Conservation (phyloP, 805 yeast species). For the Sungouiella thailandica region DNA sequence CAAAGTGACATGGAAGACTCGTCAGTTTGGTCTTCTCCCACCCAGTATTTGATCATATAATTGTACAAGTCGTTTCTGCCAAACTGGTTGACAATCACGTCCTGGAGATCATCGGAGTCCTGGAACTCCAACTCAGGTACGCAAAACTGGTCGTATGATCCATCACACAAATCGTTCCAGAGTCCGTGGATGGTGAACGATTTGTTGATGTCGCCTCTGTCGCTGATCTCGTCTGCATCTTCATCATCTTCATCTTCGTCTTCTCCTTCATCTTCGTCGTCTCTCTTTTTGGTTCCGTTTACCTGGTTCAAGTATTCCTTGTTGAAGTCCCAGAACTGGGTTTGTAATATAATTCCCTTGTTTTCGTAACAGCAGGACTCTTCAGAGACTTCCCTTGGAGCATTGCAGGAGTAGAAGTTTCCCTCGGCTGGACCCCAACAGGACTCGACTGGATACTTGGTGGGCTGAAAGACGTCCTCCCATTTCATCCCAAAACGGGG, state of each 20-base stretch:
- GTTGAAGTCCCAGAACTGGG: conserved; percentile 90
- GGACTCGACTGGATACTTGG: conserved; percentile 2
- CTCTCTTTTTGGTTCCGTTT: conserved; percentile 1
- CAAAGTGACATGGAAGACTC: conserved; percentile 50
- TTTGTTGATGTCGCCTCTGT: conserved; percentile 52
- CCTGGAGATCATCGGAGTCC: conserved; percentile 36
- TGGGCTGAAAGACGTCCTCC: too few relatives aligned
- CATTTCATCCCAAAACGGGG: too few relatives aligned
- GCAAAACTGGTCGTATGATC: conserved; percentile 77
- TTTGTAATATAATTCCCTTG: conserved; percentile 76
- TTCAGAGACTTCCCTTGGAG: conserved; percentile 1
- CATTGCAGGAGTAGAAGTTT: conserved; percentile 4
- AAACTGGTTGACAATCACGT: conserved; percentile 28
- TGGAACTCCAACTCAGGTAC: conserved; percentile 52
- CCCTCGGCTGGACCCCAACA: conserved; percentile 4
- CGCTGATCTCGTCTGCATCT: neutral
- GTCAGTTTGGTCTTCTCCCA: conserved; percentile 64
- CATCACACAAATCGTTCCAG: conserved; percentile 89
- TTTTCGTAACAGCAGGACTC: conserved; percentile 74
- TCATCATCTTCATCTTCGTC: conserved; percentile 21
- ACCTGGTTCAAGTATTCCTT: conserved; percentile 31
- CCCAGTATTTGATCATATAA: conserved; percentile 64
- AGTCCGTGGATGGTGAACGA: conserved; percentile 79
- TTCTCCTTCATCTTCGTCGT: neutral
- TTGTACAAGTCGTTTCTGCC: conserved; percentile 49